A percentile compares a stretch with the other conserved stretches of the same genome.
Conservation (phyloP, 176 grass and related monocot genomes). For the Cenchrus purpureus region DNA sequence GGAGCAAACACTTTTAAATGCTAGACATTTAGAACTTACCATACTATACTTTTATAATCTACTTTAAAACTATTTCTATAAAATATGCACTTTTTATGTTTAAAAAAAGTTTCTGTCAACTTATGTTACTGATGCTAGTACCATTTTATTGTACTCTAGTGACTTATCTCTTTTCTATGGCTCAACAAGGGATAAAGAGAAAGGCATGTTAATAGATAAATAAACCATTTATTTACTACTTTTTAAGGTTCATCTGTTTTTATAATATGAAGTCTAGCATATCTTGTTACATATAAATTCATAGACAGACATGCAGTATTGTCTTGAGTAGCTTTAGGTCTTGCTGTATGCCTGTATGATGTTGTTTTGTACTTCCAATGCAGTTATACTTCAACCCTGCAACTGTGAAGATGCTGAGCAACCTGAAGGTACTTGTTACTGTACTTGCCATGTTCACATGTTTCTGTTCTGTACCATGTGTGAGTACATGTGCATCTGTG, state of each 20-base stretch:
- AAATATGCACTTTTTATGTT: background rate
- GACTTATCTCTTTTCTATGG: background rate
- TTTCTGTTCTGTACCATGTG: constrained; percentile 21
- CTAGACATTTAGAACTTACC: background rate
- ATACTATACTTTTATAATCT: background rate
- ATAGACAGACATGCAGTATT: background rate
- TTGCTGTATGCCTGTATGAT: constrained; percentile 7
- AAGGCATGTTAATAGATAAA: background rate
- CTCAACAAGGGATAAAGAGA: background rate
- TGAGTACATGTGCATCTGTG: background rate
- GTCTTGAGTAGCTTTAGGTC: constrained; percentile 20
- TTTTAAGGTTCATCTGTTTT: background rate
- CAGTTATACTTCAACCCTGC: constrained; percentile 99
- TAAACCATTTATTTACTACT: background rate
- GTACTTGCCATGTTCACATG: constrained; percentile 33
- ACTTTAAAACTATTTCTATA: background rate
- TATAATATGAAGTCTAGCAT: background rate
- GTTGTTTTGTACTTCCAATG: constrained; percentile 34
- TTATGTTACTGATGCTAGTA: background rate
- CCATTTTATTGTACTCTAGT: background rate
- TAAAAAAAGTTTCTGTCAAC: background rate
- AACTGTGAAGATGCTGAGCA: constrained; percentile 99
- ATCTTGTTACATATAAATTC: constrained; percentile 11
- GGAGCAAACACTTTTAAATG: background rate
- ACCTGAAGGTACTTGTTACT: constrained; percentile 79